phyloP scores from a whole-genome alignment of 805 yeast species.

The Schwanniomyces polymorphus region DNA sequence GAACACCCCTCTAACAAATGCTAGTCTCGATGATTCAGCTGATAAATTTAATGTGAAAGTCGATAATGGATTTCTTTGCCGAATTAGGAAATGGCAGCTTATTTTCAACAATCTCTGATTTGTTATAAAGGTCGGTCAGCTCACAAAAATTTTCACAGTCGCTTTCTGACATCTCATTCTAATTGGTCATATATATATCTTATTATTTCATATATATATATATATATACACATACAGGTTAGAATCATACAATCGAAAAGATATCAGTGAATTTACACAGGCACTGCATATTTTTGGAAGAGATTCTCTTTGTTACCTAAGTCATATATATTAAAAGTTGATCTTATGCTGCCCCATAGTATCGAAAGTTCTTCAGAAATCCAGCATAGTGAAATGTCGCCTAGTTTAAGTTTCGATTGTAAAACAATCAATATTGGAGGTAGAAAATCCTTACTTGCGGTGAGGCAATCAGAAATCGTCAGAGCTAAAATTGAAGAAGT shows the following conservation, averaged over 20 bases:
- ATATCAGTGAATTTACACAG: background rate
- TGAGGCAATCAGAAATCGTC: constrained; percentile 78
- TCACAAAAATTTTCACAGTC: background rate
- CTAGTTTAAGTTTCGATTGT: background rate
- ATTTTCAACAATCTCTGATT: background rate
- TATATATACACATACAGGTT: background rate
- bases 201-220: background rate
- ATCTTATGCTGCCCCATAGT: constrained; percentile 1
- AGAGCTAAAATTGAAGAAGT: constrained; percentile 55
- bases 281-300: background rate
- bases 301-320: background rate
- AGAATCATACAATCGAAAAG: background rate
- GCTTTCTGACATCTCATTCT: background rate
- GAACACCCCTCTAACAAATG: background rate
- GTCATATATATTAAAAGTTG: background rate
- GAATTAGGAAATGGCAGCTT: background rate
- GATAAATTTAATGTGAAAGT: background rate
- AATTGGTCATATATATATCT: background rate
- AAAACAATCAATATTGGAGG: constrained; percentile 67
- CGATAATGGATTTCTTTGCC: background rate
- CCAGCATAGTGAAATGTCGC: background rate
- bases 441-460: constrained; percentile 84
- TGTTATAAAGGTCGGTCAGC: constrained; percentile 1
- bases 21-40: background rate
- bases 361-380: background rate